Evolutionary conservation across 2,329 filamentous ascomycete species (phyloP), one percentile per base, ranked within the genome.

Genomic region (Neonectria neomacrospora): DNA sequence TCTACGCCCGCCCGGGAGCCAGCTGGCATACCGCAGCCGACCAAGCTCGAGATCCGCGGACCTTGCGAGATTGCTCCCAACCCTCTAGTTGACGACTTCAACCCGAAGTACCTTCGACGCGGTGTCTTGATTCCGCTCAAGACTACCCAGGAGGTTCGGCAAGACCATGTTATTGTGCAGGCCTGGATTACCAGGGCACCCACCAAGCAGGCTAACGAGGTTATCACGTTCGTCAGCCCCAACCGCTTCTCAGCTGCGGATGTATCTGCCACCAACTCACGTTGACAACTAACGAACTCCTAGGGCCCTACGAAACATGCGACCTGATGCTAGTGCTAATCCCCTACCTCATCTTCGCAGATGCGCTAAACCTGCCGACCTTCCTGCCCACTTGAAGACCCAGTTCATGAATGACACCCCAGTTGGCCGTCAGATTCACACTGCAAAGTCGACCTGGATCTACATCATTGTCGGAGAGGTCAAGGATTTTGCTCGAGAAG

Each of bases 181-280:
- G 90, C 90, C 57, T 91, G 91, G 76, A 87, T 93, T 66, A 90
- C 92, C 53, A 85, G 90, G 73, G 86, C 91, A 58, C 91, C 91
- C 50, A 87, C 89, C 67, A 91, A 89, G 77, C 84, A 85, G 71
- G 91, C 91, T 68, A 93, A 91, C 77, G 83, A 86, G 67, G 85
- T 93, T 73, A 86, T 96, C 74, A 88, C 85, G 91, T 94, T 80
- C 77, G 88, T 83, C 11, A 11, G 48, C 26, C 58, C 45, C 26
- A 20, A 47, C 14, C 22, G 3, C 23, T n/a, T 30, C 45, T 18
- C 23, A 18, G 11, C 41, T 12, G 53, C 12, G 28, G n/a, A 16
- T 16, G n/a, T 48, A 41, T 7, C 28, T 34, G 23, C 32, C 11
- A 20, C 12, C 14, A n/a, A 20, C 18, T 30, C 22, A 28, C n/a